Conservation (phyloP, 805 yeast genomes). For the Brettanomyces custersianus region DNA sequence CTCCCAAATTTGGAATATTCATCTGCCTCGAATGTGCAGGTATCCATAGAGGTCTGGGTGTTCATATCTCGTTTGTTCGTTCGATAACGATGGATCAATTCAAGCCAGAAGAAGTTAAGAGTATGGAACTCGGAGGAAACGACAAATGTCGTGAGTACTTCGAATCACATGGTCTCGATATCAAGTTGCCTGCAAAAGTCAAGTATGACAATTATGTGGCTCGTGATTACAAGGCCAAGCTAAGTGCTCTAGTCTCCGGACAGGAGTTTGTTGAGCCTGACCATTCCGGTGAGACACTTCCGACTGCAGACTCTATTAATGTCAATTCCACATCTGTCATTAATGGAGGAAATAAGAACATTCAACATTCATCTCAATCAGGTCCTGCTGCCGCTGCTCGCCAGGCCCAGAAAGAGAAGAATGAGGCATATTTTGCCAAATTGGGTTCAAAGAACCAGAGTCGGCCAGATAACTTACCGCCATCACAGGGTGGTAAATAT, state of each 20-base stretch:
- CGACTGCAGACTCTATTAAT: slow-evolving; percentile 15
- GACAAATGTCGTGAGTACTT: slow-evolving; percentile 64
- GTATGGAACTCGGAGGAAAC: slow-evolving; percentile 96
- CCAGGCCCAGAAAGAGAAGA: slow-evolving; percentile 38
- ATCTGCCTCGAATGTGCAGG: slow-evolving; percentile 99
- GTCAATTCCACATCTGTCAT: not conserved
- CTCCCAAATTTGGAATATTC: slow-evolving; percentile 95
- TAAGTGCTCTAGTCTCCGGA: slow-evolving; percentile 70
- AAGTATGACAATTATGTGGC: slow-evolving; percentile 89
- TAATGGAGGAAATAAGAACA: not conserved
- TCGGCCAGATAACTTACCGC: slow-evolving; percentile 75
- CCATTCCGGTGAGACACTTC: slow-evolving; percentile 39
- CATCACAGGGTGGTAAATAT: slow-evolving; percentile 90
- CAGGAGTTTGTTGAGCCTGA: slow-evolving; percentile 58
- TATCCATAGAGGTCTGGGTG: slow-evolving; percentile 89
- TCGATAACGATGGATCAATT: slow-evolving; percentile 98
- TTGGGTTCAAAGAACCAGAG: slow-evolving; percentile 64
- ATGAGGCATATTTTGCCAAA: slow-evolving; percentile 75
- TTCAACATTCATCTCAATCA: slow-evolving; percentile 1
- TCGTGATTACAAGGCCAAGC: slow-evolving; percentile 82
- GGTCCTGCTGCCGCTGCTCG: slow-evolving; percentile 1
- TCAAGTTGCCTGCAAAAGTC: slow-evolving; percentile 50
- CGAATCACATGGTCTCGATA: slow-evolving; percentile 60
- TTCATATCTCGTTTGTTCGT: slow-evolving; percentile 92
- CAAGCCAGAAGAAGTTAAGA: slow-evolving; percentile 78